Evolutionary conservation across 345 rosid species (phyloP).

Genomic region (Nasturtium officinale): DNA sequence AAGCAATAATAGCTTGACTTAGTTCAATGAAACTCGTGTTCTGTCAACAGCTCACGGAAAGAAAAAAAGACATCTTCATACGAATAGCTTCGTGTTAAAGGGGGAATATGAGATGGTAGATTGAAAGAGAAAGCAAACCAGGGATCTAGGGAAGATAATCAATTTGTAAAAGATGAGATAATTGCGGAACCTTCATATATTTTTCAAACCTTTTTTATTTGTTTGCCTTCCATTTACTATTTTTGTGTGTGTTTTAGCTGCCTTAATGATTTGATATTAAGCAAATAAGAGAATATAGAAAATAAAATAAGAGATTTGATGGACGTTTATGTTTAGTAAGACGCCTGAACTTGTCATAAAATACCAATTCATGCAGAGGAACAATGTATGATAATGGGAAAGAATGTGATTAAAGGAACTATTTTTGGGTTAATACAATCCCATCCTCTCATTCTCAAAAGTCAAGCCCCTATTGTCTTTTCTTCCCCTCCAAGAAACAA

Average conservation of each 20-base stretch:
- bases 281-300: background rate
- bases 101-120: no score
- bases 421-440: constrained; percentile 2
- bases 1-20: no score
- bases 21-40: no score
- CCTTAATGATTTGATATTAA: background rate
- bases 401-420: constrained; percentile 17
- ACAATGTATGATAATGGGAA: constrained; percentile 8
- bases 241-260: background rate
- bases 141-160: constrained; percentile 62
- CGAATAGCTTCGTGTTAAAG: no score
- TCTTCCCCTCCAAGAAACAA: constrained; percentile 32
- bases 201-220: constrained; percentile 6
- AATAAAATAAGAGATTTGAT: background rate
- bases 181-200: constrained; percentile 27
- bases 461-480: background rate
- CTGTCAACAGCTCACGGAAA: no score
- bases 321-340: constrained; percentile 40
- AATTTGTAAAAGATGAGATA: constrained; percentile 19
- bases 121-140: constrained; percentile 41
- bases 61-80: no score
- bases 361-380: constrained; percentile 5
- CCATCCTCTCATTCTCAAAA: constrained; percentile 19
- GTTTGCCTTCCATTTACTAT: background rate
- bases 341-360: constrained; percentile 38